Percentiles rank a stretch among this genome's conserved stretches.
Conservation (phyloP, 495 filamentous ascomycete species). For the Amniculicola lignicola region DNA sequence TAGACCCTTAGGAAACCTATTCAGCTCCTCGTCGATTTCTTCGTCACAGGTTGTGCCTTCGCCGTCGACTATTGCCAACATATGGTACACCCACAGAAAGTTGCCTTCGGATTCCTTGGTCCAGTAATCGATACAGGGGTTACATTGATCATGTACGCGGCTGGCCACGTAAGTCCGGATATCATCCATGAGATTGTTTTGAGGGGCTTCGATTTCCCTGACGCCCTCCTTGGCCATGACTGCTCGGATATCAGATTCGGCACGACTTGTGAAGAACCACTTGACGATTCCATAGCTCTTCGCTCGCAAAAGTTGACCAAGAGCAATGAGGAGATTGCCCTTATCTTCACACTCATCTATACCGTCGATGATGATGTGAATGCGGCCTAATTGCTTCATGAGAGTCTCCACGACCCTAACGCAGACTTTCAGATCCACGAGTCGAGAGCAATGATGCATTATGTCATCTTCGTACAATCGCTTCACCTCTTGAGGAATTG, state of each 20-base stretch:
- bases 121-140: slow-evolving; percentile 18
- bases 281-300: slow-evolving; percentile 37
- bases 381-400: slow-evolving; percentile 28
- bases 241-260: slow-evolving; percentile 30
- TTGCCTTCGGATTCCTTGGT: slow-evolving; percentile 32
- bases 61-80: slow-evolving; percentile 30
- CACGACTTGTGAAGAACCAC: slow-evolving; percentile 42
- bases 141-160: slow-evolving; percentile 17
- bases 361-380: slow-evolving; percentile 39
- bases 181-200: slow-evolving; percentile 32
- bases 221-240: slow-evolving; percentile 17
- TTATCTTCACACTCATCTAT: slow-evolving; percentile 39
- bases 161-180: slow-evolving; percentile 24
- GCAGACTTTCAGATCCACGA: slow-evolving; percentile 19
- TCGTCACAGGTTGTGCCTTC: slow-evolving; percentile 30
- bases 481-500: slow-evolving; percentile 31
- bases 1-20: slow-evolving; percentile 34
- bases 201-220: slow-evolving; percentile 22
- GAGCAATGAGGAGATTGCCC: slow-evolving; percentile 6
- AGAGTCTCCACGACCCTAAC: slow-evolving; percentile 31
- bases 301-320: slow-evolving; percentile 20
- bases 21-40: slow-evolving; percentile 33
- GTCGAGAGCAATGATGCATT: slow-evolving; percentile 18
- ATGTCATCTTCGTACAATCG: slow-evolving; percentile 32
- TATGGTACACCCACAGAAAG: slow-evolving; percentile 37